Conservation (phyloP, 2,329 filamentous ascomycete species). For the Beauveria sp. region DNA sequence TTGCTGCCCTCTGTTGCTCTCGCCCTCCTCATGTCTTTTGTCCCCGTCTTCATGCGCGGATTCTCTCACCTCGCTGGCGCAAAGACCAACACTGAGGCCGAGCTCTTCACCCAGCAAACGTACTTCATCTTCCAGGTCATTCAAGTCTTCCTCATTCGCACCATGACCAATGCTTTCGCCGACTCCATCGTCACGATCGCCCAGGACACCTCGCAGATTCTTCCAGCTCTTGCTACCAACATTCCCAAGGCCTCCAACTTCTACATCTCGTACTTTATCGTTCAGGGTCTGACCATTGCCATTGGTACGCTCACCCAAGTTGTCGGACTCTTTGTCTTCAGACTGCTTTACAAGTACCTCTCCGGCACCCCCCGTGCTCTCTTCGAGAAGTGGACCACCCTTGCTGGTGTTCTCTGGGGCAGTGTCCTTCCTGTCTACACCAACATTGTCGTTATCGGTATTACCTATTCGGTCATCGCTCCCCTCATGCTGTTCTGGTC, state of each 20-base stretch:
- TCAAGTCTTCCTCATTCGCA: slow-evolving; percentile 85
- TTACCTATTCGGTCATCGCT: slow-evolving; percentile 78
- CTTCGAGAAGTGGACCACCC: slow-evolving; percentile 63
- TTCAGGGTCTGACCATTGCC: slow-evolving; percentile 76
- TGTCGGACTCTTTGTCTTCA: slow-evolving; percentile 57
- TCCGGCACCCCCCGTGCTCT: slow-evolving; percentile 72
- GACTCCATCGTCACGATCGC: slow-evolving; percentile 57
- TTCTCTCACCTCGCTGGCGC: slow-evolving; percentile 74
- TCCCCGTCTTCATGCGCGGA: slow-evolving; percentile 57
- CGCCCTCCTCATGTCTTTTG: slow-evolving; percentile 72
- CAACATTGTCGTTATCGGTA: slow-evolving; percentile 62
- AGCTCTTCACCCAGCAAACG: slow-evolving; percentile 82
- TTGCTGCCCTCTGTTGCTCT: slow-evolving; percentile 73
- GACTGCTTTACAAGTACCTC: slow-evolving; percentile 60
- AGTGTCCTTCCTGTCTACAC: slow-evolving; percentile 68
- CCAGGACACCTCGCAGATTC: slow-evolving; percentile 51
- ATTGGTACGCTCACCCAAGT: slow-evolving; percentile 64
- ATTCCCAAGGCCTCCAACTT: slow-evolving; percentile 86
- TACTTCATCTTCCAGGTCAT: slow-evolving; percentile 90
- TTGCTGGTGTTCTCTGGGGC: slow-evolving; percentile 68
- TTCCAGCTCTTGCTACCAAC: slow-evolving; percentile 60
- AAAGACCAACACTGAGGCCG: slow-evolving; percentile 70
- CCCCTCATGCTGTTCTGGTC: slow-evolving; percentile 78
- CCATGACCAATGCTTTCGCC: slow-evolving; percentile 72
- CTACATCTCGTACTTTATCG: slow-evolving; percentile 82